Base-by-base conservation (phyloP, 1,139 yeast species). In the Suhomyces yuchorum region DNA sequence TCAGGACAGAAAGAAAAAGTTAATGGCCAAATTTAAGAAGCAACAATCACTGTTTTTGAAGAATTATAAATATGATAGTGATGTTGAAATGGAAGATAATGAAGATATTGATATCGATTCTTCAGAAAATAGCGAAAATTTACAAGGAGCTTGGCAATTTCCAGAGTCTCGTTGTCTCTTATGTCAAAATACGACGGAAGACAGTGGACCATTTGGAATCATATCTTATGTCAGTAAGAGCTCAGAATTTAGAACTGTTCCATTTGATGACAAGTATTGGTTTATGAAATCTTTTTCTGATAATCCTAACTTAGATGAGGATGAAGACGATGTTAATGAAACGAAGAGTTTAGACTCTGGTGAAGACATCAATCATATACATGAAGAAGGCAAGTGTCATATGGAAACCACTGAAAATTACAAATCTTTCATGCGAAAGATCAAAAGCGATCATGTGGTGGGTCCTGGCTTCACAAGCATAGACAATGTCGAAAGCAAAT, bases 151-250 rank as follows among this genome's bases (percentile, higher is more conserved):
- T 4, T 88, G 96, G 96, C 70, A 70, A 35, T 90, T 81, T 58
- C 96, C 96, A 0, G 87, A 84, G 37, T 85, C 85, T 35, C 87
- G 84, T 51, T 93, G 99, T 62, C 85, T 92, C 36, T 75, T 93
- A 26, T 93, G 99, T 63, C 96, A 92, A 57, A 90, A 89, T 81
- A 85, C 91, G 0, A 78, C 84, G 2, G 81, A 78, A 20, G 78
- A 80, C 42, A 80, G 81, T 20, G 91, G 88, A 9, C 81, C 89
- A 0, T 90, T 87, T 68, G 97, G 96, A 0, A 77, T 87, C 14
- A 80, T 87, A 37, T 77, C 86, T 8, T 78, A 82, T 58, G 72
- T 85, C 24, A 71, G 83, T 3, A 77, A 77, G 41, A 73, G 87
- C 0, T 80, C 88, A 5, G 85, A 80, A 43, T 81, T 82, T 51